Evolutionary conservation across 2,329 filamentous ascomycete genomes (phyloP).

Genomic region (Pseudocercospora eumusae): DNA sequence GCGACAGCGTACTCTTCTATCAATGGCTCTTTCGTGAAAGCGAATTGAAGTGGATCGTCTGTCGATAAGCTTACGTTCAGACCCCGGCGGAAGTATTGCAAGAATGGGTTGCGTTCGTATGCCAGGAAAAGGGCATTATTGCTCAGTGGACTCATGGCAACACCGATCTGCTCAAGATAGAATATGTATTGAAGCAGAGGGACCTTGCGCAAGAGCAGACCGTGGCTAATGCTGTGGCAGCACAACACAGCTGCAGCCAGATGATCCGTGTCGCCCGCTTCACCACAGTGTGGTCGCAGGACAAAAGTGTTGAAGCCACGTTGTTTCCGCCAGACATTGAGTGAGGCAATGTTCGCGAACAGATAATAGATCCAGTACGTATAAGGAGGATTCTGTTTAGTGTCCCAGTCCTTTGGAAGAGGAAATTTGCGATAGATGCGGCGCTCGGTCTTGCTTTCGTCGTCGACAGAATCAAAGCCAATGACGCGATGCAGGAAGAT

Average conservation of each 20-base stretch:
- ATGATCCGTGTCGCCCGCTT: slow-evolving; percentile 96
- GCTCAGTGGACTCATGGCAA: slow-evolving; percentile 98
- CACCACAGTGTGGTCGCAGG: slow-evolving; percentile 89
- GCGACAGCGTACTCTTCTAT: slow-evolving; percentile 98
- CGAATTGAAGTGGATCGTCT: slow-evolving; percentile 95
- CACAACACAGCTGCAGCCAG: slow-evolving; percentile 86
- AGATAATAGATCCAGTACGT: slow-evolving; percentile 99
- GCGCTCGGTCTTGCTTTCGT: slow-evolving; percentile 94
- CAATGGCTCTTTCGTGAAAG: slow-evolving; percentile 95
- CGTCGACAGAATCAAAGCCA: slow-evolving; percentile 95
- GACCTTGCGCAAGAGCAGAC: slow-evolving; percentile 87
- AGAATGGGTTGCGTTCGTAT: slow-evolving; percentile 94
- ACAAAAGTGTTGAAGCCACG: slow-evolving; percentile 96
- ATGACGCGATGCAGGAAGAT: slow-evolving; percentile 93
- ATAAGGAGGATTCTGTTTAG: slow-evolving; percentile 94
- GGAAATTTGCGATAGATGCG: slow-evolving; percentile 96
- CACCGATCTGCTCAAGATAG: slow-evolving; percentile 96
- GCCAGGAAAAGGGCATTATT: slow-evolving; percentile 97
- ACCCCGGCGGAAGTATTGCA: slow-evolving; percentile 91
- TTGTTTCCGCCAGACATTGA: slow-evolving; percentile 88
- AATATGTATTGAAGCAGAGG: slow-evolving; percentile 95
- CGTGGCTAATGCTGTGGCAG: slow-evolving; percentile 96
- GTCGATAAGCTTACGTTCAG: slow-evolving; percentile 95
- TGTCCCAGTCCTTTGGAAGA: slow-evolving; percentile 82
- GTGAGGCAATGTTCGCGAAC: slow-evolving; percentile 87